Base-by-base conservation (phyloP, 768 basidiomycete genomes). In the Suillus discolor region DNA sequence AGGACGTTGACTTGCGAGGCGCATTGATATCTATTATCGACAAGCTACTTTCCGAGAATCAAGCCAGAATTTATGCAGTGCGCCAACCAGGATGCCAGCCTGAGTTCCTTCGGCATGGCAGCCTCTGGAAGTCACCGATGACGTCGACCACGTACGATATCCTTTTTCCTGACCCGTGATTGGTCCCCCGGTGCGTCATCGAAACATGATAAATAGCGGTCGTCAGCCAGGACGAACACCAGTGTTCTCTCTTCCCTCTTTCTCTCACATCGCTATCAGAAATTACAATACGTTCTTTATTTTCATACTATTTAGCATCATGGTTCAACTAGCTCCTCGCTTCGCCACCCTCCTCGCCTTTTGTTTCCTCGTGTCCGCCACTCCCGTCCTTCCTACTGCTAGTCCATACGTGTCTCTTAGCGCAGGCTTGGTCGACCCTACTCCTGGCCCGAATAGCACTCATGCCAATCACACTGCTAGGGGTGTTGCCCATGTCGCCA, bases 321-420 rank as follows among this genome's bases (percentile, higher is more conserved):
- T 75, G 74, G 71, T 75, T 64, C 75, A 71, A 61, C 69, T 77
- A 66, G 66, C 63, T 31, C 45, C 68, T 65, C 75, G 67, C 66
- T 77, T 75, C 74, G 16, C 71, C 25, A n/a, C 69, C 45, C 74
- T 75, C 13, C 74, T 75, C 59, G 67, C 74, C 38, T 62, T 75
- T 31, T 75, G 75, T 57, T 68, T 75, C 62, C 66, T 66, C 47
- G 72, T 67, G 23, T 54, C 64, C n/a, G 66, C 66, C 8, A 59
- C 55, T 28, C 66, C 66, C 41, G 65, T 68, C 39, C 67, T 69
- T 16, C 68, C 54, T 44, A 63, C 66, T 23, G 57, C 3, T 11
- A 45, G 25, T 38, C 53, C 61, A 12, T 31, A 36, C 31, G 25
- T 25, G 15, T 54, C 49, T 16, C 20, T 44, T n/a, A 41, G 15